Evolutionary conservation across 768 basidiomycete species (phyloP), one percentile per base, ranked within the genome.

Genomic region (Xerocomus potaroensis): DNA sequence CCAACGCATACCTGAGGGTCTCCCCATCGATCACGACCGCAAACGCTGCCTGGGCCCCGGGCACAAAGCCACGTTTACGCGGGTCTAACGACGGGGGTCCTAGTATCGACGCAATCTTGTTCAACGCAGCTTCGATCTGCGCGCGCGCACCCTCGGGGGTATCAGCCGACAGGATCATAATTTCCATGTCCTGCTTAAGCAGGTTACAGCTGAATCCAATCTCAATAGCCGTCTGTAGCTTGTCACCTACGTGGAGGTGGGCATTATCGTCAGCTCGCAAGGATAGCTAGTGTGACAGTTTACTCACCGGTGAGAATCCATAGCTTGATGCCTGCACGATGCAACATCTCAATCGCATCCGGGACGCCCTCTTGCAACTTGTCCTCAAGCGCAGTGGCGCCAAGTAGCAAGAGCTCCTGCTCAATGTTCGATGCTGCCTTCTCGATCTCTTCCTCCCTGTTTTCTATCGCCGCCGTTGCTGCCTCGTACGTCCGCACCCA

Each of bases 11-110:
- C 16, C 83, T 76, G 14, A 97, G 71, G 0, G 92, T 95, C 60
- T 96, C 92, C 1, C 95, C 95, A 61, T 98, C 95, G 49, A 98
- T 96, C 52, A 98, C 95, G 12, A 92, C 86, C 2, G 94, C 95
- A 63, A 96, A 96, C 8, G 84, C 79, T 14, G 83, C 82, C 57
- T 83, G 73, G 0, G 79, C 79, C 2, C 80, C 81, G 12, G 72
- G 64, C 2, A 83, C 67, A 55, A 88, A 87, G 0, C 86, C 87
- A 3, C 87, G 80, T 51, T 79, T 76, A 38, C 69, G 64, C 8
- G 74, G 69, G 45, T 84, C 74, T 69, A 73, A 71, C 1, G 80
- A 74, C 0, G 87, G 87, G 6, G 89, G 87, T 2, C 91, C 91
- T 3, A 84, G 71, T 8, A 90, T 71, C 0, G 90, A 92, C 0